Conservation (phyloP, 345 rosid genomes). For the Reutealis trisperma region DNA sequence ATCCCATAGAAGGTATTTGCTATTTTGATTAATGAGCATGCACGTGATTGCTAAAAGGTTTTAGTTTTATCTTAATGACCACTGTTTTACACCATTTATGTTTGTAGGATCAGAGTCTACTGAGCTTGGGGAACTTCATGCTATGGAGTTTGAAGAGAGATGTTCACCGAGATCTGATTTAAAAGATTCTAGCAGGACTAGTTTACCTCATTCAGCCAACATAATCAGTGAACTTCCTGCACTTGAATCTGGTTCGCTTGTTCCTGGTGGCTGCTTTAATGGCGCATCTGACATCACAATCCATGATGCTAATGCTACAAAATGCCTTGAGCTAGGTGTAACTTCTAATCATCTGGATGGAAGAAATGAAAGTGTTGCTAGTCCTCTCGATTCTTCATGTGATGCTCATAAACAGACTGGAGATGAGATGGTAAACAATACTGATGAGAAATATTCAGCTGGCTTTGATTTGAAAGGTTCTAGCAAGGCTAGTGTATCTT, state of each 20-base stretch:
- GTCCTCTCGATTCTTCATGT: neutral
- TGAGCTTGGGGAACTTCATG: slow-evolving; percentile 27
- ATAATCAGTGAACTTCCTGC: slow-evolving; percentile 27
- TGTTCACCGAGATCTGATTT: slow-evolving; percentile 25
- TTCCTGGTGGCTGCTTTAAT: slow-evolving; percentile 27
- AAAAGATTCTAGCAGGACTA: slow-evolving; percentile 26
- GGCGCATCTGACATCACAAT: slow-evolving; percentile 25
- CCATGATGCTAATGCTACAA: slow-evolving; percentile 4
- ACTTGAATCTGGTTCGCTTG: slow-evolving; percentile 27
- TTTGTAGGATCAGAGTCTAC: slow-evolving; percentile 31
- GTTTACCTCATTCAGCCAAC: slow-evolving; percentile 21
- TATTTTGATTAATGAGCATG: neutral
- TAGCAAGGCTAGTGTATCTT: slow-evolving; percentile 19
- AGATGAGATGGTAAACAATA: slow-evolving; percentile 17
- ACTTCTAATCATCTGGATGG: slow-evolving; percentile 16
- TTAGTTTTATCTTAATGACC: neutral
- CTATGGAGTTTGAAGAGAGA: slow-evolving; percentile 5
- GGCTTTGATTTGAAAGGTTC: slow-evolving; percentile 34
- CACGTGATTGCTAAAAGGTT: neutral
- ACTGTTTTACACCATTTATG: neutral
- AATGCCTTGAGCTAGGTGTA: neutral
- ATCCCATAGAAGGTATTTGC: slow-evolving; percentile 38
- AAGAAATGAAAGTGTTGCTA: neutral
- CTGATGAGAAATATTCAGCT: neutral
- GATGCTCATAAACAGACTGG: neutral